Conservation (phyloP, 2,329 filamentous ascomycete species). For the Delphinella strobiligena region DNA sequence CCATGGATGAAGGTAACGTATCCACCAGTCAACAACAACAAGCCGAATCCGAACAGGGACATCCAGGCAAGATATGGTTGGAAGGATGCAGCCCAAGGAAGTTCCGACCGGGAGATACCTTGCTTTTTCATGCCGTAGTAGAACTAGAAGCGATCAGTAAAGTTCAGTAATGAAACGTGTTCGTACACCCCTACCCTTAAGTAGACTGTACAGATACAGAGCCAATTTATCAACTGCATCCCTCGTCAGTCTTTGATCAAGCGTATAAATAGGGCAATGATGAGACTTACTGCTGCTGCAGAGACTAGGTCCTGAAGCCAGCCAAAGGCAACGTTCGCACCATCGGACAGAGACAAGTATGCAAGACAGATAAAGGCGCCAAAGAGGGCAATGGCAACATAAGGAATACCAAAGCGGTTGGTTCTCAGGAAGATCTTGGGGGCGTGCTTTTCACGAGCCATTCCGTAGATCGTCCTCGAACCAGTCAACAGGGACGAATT, state of each 20-base stretch:
- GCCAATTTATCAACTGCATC: slow-evolving; percentile 19
- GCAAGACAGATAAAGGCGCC: slow-evolving; percentile 11
- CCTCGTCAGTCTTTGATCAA: too few relatives aligned
- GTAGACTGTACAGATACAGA: slow-evolving; percentile 15
- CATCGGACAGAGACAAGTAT: slow-evolving; percentile 13
- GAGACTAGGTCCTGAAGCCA: slow-evolving; percentile 18
- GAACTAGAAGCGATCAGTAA: too few relatives aligned
- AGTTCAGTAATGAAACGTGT: too few relatives aligned
- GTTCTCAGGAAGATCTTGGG: slow-evolving; percentile 26
- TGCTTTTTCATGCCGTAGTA: slow-evolving; percentile 15
- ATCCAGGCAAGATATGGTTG: slow-evolving; percentile 19
- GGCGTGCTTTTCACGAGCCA: slow-evolving; percentile 49
- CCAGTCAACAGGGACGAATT: slow-evolving; percentile 27
- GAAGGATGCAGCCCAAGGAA: slow-evolving; percentile 18
- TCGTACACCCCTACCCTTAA: too few relatives aligned
- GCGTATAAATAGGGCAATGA: too few relatives aligned
- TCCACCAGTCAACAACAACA: slow-evolving; percentile 18
- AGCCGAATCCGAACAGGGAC: slow-evolving; percentile 11
- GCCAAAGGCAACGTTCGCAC: slow-evolving; percentile 15
- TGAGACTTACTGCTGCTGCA: slow-evolving; percentile 6
- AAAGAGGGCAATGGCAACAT: slow-evolving; percentile 8
- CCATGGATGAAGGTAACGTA: slow-evolving; percentile 18
- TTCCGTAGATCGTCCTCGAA: slow-evolving; percentile 9
- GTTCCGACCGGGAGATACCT: slow-evolving; percentile 13
- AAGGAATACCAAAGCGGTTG: slow-evolving; percentile 11